Evolutionary conservation across 306 rosid species (phyloP), one percentile per base, ranked within the genome.

Genomic region (Casuarina glauca): DNA sequence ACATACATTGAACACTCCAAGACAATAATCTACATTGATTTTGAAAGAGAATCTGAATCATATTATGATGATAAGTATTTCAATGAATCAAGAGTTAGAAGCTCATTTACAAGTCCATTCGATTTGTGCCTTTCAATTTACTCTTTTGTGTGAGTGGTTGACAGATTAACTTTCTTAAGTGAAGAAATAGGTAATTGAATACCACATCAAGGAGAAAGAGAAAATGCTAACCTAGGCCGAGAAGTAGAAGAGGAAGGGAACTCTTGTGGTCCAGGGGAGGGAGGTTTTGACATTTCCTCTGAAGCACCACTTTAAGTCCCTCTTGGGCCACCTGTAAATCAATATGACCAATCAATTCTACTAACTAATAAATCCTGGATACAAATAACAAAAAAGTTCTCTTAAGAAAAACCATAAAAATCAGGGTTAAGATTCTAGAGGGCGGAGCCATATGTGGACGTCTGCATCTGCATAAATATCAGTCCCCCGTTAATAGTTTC

Each of bases 271-370:
- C 85, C 79, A 70, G 77, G 78, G 84, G 91, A 85, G 86, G 88
- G 88, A 84, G 90, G 82, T 86, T 86, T 89, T 71, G 95, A 87
- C 95, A 91, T 93, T 93, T 89, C 90, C 97, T 85, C 69, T 76
- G 73, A 76, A 70, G 77, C 3, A 50, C 84, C 81, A 67, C 84
- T 82, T 80, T 69, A 77, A 78, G 54, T 73, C 80, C 82, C 84
- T 78, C 76, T 84, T 77, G 68, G 80, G 79, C 73, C 76, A 72
- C 91, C 93, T 87, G 89, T 76, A 82, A 85, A 74, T 76, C 48
- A 38, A 43, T 78, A n/a, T 41, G 41, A 48, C 26, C 67, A 62
- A 61, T 60, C 69, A 78, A 51, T 67, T 80, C 70, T 74, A 78
- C 57, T 46, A 72, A 10, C 13, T 13, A 72, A 38, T 17, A 15